Evolutionary conservation across 2,329 filamentous ascomycete genomes (phyloP).

Genomic region (Aspergillus pseudotamarii): DNA sequence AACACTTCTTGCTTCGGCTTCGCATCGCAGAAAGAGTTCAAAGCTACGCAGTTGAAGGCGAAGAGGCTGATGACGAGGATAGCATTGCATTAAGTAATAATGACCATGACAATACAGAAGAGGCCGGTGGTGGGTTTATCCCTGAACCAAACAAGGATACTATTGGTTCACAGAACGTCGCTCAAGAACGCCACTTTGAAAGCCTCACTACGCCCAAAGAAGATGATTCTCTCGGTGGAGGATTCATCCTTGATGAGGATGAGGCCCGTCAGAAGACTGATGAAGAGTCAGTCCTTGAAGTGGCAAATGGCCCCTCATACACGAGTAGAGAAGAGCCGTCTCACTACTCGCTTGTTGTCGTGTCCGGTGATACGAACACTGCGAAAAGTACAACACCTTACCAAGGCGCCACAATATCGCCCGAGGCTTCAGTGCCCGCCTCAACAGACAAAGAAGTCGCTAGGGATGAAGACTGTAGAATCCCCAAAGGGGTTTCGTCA

Average conservation of each 20-base stretch:
- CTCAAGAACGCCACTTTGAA: neutral
- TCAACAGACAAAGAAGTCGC: neutral
- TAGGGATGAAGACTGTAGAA: neutral
- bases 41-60: slow-evolving; percentile 49
- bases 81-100: slow-evolving; percentile 37
- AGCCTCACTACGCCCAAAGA: neutral
- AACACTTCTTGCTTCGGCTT: slow-evolving; percentile 63
- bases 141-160: slow-evolving; percentile 32
- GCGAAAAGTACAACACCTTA: neutral
- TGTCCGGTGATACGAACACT: neutral
- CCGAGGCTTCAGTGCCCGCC: neutral
- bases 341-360: slow-evolving; percentile 9
- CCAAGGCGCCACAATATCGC: neutral
- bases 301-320: neutral
- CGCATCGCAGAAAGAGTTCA: slow-evolving; percentile 74
- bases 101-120: slow-evolving; percentile 25
- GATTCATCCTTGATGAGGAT: slow-evolving; percentile 22
- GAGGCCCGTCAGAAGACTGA: neutral
- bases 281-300: neutral
- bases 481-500: slow-evolving; percentile 20
- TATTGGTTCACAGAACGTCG: neutral
- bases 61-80: slow-evolving; percentile 40
- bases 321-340: neutral
- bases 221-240: slow-evolving; percentile 21
- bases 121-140: slow-evolving; percentile 43